A percentile compares a stretch with the other conserved stretches of the same genome.
These are phyloP conservation scores for Macrotyloma uniflorum DNA, from an alignment of 306 rosid genomes.

Conservation along the genomic window DNA sequence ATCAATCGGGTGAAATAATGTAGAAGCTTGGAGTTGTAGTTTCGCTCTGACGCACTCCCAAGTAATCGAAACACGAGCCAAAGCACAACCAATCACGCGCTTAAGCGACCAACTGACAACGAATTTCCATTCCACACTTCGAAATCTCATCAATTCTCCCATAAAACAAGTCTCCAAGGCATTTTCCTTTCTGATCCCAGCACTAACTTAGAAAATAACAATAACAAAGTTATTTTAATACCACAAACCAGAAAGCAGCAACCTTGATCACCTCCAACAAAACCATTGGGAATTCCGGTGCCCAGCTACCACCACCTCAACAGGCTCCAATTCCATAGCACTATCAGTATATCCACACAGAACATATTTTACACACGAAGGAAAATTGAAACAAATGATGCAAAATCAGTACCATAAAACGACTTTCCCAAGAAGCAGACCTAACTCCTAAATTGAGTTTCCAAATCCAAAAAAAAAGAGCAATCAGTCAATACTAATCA, in stretches of 20 bases:
- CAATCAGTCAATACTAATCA: conserved; percentile 8
- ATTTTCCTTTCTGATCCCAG: conserved; percentile 20
- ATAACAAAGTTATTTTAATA: neutral
- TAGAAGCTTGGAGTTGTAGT: no score
- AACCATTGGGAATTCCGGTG: conserved; percentile 6
- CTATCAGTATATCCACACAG: conserved; percentile 17
- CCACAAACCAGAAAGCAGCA: conserved; percentile 17
- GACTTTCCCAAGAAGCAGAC: conserved; percentile 17
- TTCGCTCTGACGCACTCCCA: no score
- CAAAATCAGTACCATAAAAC: neutral
- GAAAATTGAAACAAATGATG: conserved; percentile 15
- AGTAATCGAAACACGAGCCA: no score
- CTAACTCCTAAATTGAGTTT: conserved; percentile 9
- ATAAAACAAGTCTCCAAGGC: conserved; percentile 13
- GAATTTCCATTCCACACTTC: conserved; percentile 7
- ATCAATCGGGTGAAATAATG: no score
- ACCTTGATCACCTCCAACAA: conserved; percentile 18
- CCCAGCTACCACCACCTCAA: conserved; percentile 9
- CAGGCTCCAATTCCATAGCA: neutral
- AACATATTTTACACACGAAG: neutral
- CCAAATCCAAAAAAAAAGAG: neutral
- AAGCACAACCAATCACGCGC: no score
- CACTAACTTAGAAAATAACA: conserved; percentile 8
- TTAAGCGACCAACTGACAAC: neutral
- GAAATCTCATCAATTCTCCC: neutral